phyloP scores from a whole-genome alignment of 2,329 filamentous ascomycete species.

The Aureobasidium pullulans region DNA sequence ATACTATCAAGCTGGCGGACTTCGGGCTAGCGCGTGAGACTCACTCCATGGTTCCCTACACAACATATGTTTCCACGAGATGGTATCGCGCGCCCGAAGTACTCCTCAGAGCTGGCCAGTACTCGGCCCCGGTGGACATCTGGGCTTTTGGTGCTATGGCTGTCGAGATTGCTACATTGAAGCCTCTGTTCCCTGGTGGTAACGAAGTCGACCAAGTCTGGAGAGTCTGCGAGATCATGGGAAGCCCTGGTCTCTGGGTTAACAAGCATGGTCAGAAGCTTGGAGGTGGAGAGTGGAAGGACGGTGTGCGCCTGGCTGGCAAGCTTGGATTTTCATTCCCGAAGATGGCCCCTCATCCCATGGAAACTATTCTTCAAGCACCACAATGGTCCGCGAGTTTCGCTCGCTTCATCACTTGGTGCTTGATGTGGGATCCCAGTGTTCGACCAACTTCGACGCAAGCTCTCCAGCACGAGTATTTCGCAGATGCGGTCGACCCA shows the following conservation, averaged over 20 bases:
- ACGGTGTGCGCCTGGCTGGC: slow-evolving; percentile 83
- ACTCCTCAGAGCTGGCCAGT: slow-evolving; percentile 84
- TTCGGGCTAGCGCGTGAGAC: slow-evolving; percentile 97
- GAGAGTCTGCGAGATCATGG: slow-evolving; percentile 99
- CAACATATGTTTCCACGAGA: slow-evolving; percentile 93
- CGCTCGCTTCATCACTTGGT: slow-evolving; percentile 94
- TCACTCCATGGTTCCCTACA: slow-evolving; percentile 92
- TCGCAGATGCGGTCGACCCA: slow-evolving; percentile 84
- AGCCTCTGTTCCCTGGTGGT: slow-evolving; percentile 91
- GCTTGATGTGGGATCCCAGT: slow-evolving; percentile 97
- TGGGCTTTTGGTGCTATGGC: slow-evolving; percentile 99
- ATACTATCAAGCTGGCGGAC: slow-evolving; percentile 97
- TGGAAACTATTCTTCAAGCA: slow-evolving; percentile 85
- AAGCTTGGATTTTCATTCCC: slow-evolving; percentile 98
- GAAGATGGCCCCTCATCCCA: slow-evolving; percentile 94
- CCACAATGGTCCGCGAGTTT: slow-evolving; percentile 88
- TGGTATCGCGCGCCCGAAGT: slow-evolving; percentile 96
- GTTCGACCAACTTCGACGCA: slow-evolving; percentile 83
- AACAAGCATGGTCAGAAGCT: slow-evolving; percentile 81
- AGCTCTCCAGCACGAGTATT: slow-evolving; percentile 93
- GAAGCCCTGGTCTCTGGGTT: slow-evolving; percentile 96
- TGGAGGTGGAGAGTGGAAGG: slow-evolving; percentile 94
- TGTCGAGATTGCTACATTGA: slow-evolving; percentile 91
- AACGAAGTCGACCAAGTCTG: slow-evolving; percentile 99
- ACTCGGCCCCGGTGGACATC: slow-evolving; percentile 95